Evolutionary conservation across 352 stramenopile genomes (phyloP).

Genomic region (Elongisporangium prolatum): DNA sequence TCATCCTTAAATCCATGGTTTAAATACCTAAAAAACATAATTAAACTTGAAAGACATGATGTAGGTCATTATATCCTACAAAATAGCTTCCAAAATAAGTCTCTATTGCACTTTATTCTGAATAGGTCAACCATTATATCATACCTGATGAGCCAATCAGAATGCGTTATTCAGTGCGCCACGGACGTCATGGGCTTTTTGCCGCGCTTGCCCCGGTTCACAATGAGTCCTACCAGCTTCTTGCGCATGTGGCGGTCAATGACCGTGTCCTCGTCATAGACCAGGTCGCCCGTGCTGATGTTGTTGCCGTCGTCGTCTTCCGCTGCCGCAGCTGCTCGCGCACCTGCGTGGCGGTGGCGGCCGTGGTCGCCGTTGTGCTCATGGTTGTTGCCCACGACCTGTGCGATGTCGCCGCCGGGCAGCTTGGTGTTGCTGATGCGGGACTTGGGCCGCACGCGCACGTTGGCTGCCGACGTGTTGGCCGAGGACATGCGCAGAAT

Average conservation of each 20-base stretch:
- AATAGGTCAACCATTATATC: not conserved
- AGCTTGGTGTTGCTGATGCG: slow-evolving; percentile 20
- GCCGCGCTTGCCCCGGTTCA: slow-evolving; percentile 70
- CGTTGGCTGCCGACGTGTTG: slow-evolving; percentile 58
- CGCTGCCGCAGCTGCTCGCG: slow-evolving; percentile 11
- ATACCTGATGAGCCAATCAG: not conserved
- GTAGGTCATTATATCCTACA: not conserved
- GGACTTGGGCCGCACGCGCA: slow-evolving; percentile 75
- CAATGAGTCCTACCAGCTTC: slow-evolving; percentile 76
- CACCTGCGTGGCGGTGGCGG: slow-evolving; percentile 16
- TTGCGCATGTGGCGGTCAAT: slow-evolving; percentile 79
- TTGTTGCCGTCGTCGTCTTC: slow-evolving; percentile 12
- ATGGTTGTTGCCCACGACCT: slow-evolving; percentile 2
- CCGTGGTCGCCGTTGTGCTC: slow-evolving; percentile 10
- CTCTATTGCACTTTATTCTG: too few relatives aligned
- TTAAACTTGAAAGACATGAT: too few relatives aligned
- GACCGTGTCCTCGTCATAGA: slow-evolving; percentile 55
- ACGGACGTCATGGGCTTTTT: slow-evolving; percentile 34
- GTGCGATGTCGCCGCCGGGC: not conserved
- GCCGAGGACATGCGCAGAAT: slow-evolving; percentile 78
- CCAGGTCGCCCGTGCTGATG: slow-evolving; percentile 22
- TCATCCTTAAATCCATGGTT: not conserved
- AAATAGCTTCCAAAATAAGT: not conserved
- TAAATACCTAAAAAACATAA: not conserved
- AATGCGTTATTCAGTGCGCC: slow-evolving; percentile 7